Base-by-base conservation (phyloP, 1,284 basidiomycete genomes). In the Leucoagaricus sp. region DNA sequence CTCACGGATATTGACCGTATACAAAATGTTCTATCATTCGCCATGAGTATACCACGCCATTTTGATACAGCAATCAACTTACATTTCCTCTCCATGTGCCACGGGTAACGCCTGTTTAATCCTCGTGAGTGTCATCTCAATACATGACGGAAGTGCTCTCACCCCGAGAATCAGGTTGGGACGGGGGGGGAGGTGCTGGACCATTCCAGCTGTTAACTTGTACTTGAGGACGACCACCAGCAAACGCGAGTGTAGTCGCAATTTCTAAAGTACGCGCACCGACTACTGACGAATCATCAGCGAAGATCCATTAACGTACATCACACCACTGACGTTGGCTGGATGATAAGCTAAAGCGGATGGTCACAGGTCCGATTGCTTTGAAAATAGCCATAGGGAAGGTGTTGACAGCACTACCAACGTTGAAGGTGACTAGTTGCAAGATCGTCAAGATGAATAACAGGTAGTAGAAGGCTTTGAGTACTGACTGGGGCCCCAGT, bases 331-430 rank as follows among this genome's bases (percentile, higher is more conserved):
- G 48, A 63, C 63, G 40, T 48, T 58, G 59, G n/a, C 48, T 52
- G 10, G 70, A 71, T 28, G 62, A 58, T 38, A 72, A 59, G 3
- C 54, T 65, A 55, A 70, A 70, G 25, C 51, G 58, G 53, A 73
- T 62, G 4, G 68, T 72, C 10, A 69, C 60, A 12, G 68, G 42
- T 8, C 70, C 71, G 45, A 73, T 59, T n/a, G 60, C 60, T 65
- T 76, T 71, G 68, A 75, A 75, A 19, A 71, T 60, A 4, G 73
- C 74, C 74, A 77, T 73, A 12, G 75, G 74, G 67, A 77, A 72
- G 23, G 56, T 60, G 49, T 53, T 60, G 59, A 65, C 56, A 19
- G 61, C 55, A 17, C 36, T 57, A 21, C 72, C 71, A 46, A 75
- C 68, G 10, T 64, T 74, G 63, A 64, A 74, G 1, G 73, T 74